phyloP scores from a whole-genome alignment of 352 stramenopile genomes.

The Pythium sukuiense region DNA sequence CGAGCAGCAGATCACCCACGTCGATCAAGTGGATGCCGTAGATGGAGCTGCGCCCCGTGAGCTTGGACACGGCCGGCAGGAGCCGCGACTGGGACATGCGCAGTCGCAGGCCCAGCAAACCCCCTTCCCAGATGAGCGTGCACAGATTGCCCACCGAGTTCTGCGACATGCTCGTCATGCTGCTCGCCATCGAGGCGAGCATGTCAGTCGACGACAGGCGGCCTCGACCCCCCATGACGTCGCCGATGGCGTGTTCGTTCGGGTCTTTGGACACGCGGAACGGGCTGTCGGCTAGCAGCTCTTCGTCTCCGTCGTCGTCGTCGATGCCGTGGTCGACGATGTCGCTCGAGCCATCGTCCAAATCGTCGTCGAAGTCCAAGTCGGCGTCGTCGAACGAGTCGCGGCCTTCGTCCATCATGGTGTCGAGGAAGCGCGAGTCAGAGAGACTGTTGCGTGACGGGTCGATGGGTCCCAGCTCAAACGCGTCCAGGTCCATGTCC shows the following conservation, averaged over 20 bases:
- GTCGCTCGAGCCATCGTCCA: constrained; percentile 39
- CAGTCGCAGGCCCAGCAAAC: constrained; percentile 69
- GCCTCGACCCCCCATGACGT: constrained; percentile 62
- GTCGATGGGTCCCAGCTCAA: constrained; percentile 40
- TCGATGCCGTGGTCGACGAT: constrained; percentile 47
- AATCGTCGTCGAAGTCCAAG: constrained; percentile 44
- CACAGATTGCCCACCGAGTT: constrained; percentile 66
- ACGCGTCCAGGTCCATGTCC: constrained; percentile 84
- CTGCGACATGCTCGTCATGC: constrained; percentile 59
- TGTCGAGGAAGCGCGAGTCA: constrained; percentile 19
- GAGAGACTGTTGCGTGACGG: constrained; percentile 29
- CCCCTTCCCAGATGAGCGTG: constrained; percentile 83
- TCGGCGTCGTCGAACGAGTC: constrained; percentile 70
- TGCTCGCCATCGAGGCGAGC: constrained; percentile 63
- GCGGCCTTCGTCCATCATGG: constrained; percentile 38
- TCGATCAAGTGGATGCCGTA: constrained; percentile 85
- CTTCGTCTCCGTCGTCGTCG: constrained; percentile 31
- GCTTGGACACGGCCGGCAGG: constrained; percentile 80
- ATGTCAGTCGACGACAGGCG: constrained; percentile 74
- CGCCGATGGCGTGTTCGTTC: constrained; percentile 55
- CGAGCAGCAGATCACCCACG: constrained; percentile 75
- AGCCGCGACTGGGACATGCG: constrained; percentile 81
- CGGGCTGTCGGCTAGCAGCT: constrained; percentile 27
- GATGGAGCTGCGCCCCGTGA: constrained; percentile 85
- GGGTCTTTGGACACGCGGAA: constrained; percentile 37